These are phyloP conservation scores for Bocquillonia castaneifolia DNA, from an alignment of 441 rosid species.

Conservation along the genomic window DNA sequence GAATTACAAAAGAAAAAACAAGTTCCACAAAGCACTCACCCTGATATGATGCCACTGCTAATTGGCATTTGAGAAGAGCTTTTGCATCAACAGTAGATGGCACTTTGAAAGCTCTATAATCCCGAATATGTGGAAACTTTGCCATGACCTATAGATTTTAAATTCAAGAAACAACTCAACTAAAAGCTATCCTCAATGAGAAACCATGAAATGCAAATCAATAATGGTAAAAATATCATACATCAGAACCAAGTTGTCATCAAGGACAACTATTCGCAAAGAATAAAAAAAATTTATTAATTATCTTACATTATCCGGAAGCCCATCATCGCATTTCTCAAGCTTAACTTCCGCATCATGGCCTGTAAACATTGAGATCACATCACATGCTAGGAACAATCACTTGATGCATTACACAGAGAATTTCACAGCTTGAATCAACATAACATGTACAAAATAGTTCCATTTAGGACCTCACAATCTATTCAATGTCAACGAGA, in stretches of 20 bases:
- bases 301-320: constrained; percentile 44
- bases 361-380: constrained; percentile 41
- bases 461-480: too few species aligned
- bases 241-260: constrained; percentile 1
- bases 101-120: constrained; percentile 58
- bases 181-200: constrained; percentile 2
- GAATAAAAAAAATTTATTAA: neutral
- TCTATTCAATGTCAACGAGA: neutral
- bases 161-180: constrained; percentile 15
- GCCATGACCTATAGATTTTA: constrained; percentile 50
- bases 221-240: neutral
- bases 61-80: constrained; percentile 71
- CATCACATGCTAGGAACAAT: neutral
- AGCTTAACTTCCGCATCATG: constrained; percentile 54
- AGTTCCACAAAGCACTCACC: constrained; percentile 36
- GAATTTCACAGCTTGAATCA: neutral
- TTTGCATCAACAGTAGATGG: constrained; percentile 47
- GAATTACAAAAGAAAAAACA: neutral
- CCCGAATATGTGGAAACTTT: constrained; percentile 80
- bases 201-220: neutral
- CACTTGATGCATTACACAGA: neutral
- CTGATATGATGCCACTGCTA: constrained; percentile 58
- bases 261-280: neutral
- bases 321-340: constrained; percentile 45
- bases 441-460: too few species aligned